Base-by-base conservation (phyloP, 2,329 filamentous ascomycete species). In the Aspergillus tubingensis region DNA sequence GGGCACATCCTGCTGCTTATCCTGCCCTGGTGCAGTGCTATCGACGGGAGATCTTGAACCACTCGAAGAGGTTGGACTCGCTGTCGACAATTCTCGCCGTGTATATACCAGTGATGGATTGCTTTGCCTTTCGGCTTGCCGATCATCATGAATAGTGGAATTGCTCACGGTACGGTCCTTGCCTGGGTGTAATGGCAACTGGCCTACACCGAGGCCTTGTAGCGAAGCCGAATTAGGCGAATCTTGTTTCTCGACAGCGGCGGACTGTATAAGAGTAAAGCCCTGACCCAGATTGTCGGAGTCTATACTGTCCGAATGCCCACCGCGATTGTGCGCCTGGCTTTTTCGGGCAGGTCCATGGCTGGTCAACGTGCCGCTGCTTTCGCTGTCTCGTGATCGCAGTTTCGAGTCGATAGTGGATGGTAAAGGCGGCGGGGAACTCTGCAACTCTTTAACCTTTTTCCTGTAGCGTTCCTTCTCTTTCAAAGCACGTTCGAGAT, bases 381-480 rank as follows among this genome's bases (percentile, higher is more conserved):
- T 55, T 52, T 63, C 66, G 44, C 61, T 62, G 50, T 59, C 59
- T 59, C 62, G 52, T 25, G 60, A 21, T 53, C 60, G 30, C 58
- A 41, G 30, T 11, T 57, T 52, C 39, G 47, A 54, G 17, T 63
- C 66, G 19, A 57, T 53, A 3, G 57, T 67, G 13, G 64, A 61
- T 32, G 74, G 74, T 15, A 77, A 59, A 10, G 76, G 73, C 41
- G 78, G 79, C 23, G 80, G 75, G 60, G 83, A 79, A 30, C 78
- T 79, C 65, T 86, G 77, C 61, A 86, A 76, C 58, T 98, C 93
- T 76, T 96, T 96, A 47, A 96, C 75, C 76, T 95, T 96, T 76
- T 89, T 93, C 69, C 91, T 88, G 73, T 98, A 98, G 68, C 90
- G 89, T 67, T 98, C 94, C 77, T 97, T 97, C 68, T 98, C 95